Evolutionary conservation across 2,329 filamentous ascomycete species (phyloP), one percentile per base, ranked within the genome.

Genomic region (Akanthomyces uredinophilus): DNA sequence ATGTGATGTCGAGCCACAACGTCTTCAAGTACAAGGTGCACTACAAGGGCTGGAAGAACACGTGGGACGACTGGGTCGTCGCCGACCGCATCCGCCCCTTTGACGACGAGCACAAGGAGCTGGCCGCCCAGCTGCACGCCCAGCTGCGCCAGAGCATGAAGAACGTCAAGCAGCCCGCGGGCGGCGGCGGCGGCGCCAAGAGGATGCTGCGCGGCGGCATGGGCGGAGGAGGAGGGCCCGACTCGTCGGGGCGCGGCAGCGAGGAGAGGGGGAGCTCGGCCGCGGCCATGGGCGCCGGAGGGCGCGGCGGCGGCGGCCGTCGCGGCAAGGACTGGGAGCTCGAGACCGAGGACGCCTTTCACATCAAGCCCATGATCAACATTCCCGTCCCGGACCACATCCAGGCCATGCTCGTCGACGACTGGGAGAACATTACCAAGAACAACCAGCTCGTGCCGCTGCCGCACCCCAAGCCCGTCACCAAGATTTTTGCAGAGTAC

Each of bases 21-120:
- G 86, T 89, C 39, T 92, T 87, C 72, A 87, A 92, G 73, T 99
- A 96, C 79, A 90, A 91, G 72, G 90, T 99, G 61, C 95, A 99
- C 77, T 99, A 99, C 81, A 98, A 98, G 77, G 95, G 95, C 71
- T 99, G 95, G 95, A 99, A 99, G 82, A 93, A 94, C 75, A 97
- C 92, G 83, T 99, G 95, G 95, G 95, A 99, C 78, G 95, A 99
- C 78, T 98, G 94, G 94, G 95, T 98, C 50, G 86, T 91, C 24
- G 88, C 92, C 75, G 94, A 98, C 74, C 91, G 95, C 67, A 88
- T 99, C 64, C 89, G 93, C 72, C 97, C 97, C 78, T 89, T 94
- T 73, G 96, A 88, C 57, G 92, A 96, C 62, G 95, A 98, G 77
- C 97, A 98, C 78, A 91, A 91, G 72, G 92, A 96, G 72, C 84